These are phyloP conservation scores for Citrus maxima DNA, from an alignment of 345 rosid genomes.

Conservation along the genomic window DNA sequence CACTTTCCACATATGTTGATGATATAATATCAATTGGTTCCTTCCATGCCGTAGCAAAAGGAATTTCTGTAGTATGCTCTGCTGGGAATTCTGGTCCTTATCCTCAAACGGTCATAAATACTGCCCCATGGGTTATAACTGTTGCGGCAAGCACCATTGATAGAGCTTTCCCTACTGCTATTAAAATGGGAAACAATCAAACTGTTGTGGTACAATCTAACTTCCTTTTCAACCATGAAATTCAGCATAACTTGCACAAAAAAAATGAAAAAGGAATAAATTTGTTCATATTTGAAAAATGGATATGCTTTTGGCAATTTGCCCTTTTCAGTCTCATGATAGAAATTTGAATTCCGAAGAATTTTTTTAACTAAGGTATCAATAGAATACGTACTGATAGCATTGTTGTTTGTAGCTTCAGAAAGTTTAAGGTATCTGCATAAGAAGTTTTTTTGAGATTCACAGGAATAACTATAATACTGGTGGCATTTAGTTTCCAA, in stretches of 20 bases:
- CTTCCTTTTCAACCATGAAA: neutral
- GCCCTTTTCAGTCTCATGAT: neutral
- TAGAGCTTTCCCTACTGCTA: slow-evolving; percentile 28
- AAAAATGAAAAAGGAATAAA: neutral
- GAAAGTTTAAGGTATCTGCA: neutral
- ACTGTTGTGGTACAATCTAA: slow-evolving; percentile 28
- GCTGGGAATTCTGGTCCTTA: slow-evolving; percentile 35
- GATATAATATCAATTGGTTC: slow-evolving; percentile 29
- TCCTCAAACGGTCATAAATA: slow-evolving; percentile 22
- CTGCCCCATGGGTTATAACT: slow-evolving; percentile 36
- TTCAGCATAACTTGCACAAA: neutral
- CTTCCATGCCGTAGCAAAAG: slow-evolving; percentile 38
- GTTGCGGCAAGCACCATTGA: slow-evolving; percentile 41
- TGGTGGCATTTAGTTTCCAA: neutral
- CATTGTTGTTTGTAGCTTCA: neutral
- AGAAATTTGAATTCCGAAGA: neutral
- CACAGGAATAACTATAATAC: neutral
- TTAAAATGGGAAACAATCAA: slow-evolving; percentile 27
- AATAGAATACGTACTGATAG: neutral
- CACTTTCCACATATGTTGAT: slow-evolving; percentile 26
- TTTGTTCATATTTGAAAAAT: neutral
- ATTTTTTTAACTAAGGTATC: neutral
- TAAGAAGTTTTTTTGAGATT: neutral
- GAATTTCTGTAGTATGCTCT: slow-evolving; percentile 29
- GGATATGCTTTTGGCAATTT: neutral